Evolutionary conservation across 225 moss, liverwort and hornwort species (phyloP).

Genomic region (Marchantia paleacea): DNA sequence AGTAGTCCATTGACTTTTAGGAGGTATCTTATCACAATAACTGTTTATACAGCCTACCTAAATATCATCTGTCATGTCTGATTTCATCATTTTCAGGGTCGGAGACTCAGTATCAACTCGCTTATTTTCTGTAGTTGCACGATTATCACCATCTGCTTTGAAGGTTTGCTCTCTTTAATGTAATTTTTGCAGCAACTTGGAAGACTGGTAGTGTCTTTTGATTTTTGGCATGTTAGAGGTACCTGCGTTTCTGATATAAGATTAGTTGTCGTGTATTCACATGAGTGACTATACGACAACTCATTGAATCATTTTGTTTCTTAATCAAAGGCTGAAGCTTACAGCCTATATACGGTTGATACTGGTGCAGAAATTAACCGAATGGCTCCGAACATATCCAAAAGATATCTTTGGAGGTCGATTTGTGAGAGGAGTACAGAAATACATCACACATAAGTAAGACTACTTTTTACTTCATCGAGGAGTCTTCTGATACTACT

Average conservation of each 20-base stretch:
- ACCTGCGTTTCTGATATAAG: not conserved
- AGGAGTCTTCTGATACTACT: no score
- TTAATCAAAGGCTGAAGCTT: no score
- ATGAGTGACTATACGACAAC: no score
- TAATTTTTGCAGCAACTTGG: no score
- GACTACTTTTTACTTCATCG: not conserved
- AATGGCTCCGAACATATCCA: conserved; percentile 62
- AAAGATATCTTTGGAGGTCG: conserved; percentile 69
- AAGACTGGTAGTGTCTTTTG: no score
- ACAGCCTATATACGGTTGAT: not conserved
- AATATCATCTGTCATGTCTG: not conserved
- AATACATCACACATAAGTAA: conserved; percentile 60
- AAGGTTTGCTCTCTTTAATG: conserved; percentile 33
- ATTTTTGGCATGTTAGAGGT: no score
- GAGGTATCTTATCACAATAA: not conserved
- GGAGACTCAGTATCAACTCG: conserved; percentile 55
- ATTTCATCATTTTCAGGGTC: conserved; percentile 36
- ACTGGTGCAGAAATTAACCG: conserved; percentile 50
- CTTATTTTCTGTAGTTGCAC: conserved; percentile 51
- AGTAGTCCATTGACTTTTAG: not conserved
- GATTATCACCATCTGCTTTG: conserved; percentile 49
- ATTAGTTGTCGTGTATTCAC: not conserved
- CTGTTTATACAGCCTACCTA: not conserved
- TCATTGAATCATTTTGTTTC: no score
- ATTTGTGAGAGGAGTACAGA: conserved; percentile 65